Evolutionary conservation across 805 yeast species (phyloP).

Genomic region (Candida railenensis): DNA sequence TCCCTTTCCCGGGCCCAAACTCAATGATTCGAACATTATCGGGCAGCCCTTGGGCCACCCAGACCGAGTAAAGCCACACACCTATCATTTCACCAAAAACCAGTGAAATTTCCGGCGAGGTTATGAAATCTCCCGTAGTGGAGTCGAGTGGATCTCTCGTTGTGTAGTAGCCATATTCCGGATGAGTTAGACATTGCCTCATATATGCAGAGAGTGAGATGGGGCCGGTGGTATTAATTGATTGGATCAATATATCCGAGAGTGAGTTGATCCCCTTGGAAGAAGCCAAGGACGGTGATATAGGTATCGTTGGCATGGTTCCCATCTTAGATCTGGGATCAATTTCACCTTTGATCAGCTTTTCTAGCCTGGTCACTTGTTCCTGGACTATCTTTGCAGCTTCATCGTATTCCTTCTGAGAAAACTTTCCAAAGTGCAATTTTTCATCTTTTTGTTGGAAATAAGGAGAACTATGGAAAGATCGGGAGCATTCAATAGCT

Average conservation of each 20-base stretch:
- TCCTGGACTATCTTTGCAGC: conserved; percentile 33
- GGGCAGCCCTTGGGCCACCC: conserved; percentile 59
- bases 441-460: conserved; percentile 14
- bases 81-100: conserved; percentile 87
- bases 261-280: conserved; percentile 10
- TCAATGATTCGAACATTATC: conserved; percentile 57
- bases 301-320: conserved; percentile 36
- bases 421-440: conserved; percentile 32
- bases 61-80: conserved; percentile 60
- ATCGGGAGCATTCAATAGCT: neutral
- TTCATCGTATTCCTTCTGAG: conserved; percentile 37
- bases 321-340: conserved; percentile 36
- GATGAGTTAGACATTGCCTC: conserved; percentile 80
- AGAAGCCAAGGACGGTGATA: conserved; percentile 5
- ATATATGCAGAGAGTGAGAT: conserved; percentile 69
- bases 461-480: neutral
- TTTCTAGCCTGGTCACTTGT: conserved; percentile 26
- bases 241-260: conserved; percentile 42
- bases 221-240: conserved; percentile 73
- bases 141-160: conserved; percentile 69
- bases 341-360: conserved; percentile 35
- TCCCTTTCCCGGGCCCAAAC: conserved; percentile 86
- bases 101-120: conserved; percentile 85
- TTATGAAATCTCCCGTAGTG: conserved; percentile 69
- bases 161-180: conserved; percentile 76